These are phyloP conservation scores for Mucor mucedo DNA, from an alignment of 371 early-diverging fungal genomes.

Conservation along the genomic window DNA sequence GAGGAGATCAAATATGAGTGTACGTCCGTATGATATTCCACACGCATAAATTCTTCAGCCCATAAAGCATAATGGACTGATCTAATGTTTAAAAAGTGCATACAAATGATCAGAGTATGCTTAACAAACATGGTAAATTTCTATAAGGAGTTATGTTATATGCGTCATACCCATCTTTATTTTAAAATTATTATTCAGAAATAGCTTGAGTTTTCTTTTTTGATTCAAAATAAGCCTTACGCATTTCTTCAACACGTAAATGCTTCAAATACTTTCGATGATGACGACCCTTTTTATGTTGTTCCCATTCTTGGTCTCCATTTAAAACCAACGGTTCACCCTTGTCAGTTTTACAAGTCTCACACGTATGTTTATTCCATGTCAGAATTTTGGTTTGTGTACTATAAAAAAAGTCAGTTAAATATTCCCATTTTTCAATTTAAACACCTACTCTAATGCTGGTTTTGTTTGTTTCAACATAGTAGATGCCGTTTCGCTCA, in stretches of 20 bases:
- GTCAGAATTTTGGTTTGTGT: slow-evolving; percentile 55
- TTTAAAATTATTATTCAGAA: neutral
- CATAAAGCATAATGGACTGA: no score
- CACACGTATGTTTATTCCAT: slow-evolving; percentile 69
- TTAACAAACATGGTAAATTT: no score
- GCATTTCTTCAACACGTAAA: slow-evolving; percentile 21
- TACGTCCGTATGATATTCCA: no score
- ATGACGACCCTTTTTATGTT: slow-evolving; percentile 64
- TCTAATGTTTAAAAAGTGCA: no score
- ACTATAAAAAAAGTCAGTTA: slow-evolving; percentile 31
- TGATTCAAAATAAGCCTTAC: slow-evolving; percentile 26
- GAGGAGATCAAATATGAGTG: no score
- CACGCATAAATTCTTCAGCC: no score
- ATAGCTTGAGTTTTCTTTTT: slow-evolving; percentile 4
- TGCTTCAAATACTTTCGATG: slow-evolving; percentile 60
- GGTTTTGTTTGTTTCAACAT: slow-evolving; percentile 39
- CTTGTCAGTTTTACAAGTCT: slow-evolving; percentile 55
- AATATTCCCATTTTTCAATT: neutral
- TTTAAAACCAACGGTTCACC: slow-evolving; percentile 62
- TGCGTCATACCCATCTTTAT: no score
- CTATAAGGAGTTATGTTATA: no score
- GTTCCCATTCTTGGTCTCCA: slow-evolving; percentile 74
- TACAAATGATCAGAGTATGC: no score
- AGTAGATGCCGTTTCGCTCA: slow-evolving; percentile 40
- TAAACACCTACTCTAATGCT: slow-evolving; percentile 35